phyloP scores from a whole-genome alignment of 305 asterid genomes.

The Rubia peregrina region DNA sequence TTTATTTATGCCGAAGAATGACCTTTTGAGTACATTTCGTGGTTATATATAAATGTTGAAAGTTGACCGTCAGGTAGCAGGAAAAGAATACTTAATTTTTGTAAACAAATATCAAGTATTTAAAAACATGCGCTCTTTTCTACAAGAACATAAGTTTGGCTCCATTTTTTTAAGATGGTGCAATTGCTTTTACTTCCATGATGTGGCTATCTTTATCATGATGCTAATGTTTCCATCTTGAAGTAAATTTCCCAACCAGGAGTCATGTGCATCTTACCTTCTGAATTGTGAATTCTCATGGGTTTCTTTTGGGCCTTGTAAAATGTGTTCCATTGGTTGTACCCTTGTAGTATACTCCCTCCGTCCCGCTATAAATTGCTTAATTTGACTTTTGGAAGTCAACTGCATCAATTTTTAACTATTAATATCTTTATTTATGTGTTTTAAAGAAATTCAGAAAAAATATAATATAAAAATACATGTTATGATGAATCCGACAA shows the following conservation, averaged over 20 bases:
- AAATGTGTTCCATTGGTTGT: background rate
- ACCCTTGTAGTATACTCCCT: background rate
- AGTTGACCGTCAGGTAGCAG: background rate
- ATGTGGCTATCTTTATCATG: background rate
- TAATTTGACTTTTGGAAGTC: no score
- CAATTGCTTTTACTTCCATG: background rate
- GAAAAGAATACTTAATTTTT: background rate
- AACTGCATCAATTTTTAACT: no score
- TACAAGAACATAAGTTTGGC: background rate
- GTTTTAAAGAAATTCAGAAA: no score
- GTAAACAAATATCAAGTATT: background rate
- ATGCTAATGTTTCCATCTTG: background rate
- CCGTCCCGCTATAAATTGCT: no score
- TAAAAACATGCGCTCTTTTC: background rate
- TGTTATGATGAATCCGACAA: no score
- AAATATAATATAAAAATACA: no score
- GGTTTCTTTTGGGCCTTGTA: background rate
- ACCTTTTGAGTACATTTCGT: background rate
- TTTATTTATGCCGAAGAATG: background rate
- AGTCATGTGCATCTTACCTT: background rate
- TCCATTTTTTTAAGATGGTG: background rate
- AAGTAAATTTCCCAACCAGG: background rate
- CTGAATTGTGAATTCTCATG: background rate
- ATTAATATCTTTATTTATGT: no score
- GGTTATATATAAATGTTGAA: background rate